Evolutionary conservation across 1,284 basidiomycete genomes (phyloP).

Genomic region (Ustilago loliicola): DNA sequence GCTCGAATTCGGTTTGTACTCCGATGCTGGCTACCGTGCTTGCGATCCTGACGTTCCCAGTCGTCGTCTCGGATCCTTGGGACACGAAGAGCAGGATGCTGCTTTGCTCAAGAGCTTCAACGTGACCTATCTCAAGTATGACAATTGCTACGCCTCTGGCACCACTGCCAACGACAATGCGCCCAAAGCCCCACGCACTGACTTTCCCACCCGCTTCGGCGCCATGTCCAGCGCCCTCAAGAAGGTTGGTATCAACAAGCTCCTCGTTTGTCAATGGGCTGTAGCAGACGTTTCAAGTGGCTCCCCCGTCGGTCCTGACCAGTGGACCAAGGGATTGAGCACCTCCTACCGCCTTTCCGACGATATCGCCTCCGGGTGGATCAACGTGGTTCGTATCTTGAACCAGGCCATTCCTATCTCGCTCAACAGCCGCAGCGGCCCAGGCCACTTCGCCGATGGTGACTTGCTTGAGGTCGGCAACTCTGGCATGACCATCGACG

Average conservation of each 20-base stretch:
- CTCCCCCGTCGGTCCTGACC: constrained; percentile 34
- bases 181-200: constrained; percentile 36
- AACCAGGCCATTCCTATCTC: constrained; percentile 44
- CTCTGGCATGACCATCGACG: constrained; percentile 51
- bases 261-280: constrained; percentile 75
- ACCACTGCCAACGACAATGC: constrained; percentile 33
- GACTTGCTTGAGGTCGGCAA: constrained; percentile 59
- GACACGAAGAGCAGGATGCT: constrained; percentile 74
- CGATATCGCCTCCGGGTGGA: constrained; percentile 30
- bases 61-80: constrained; percentile 73
- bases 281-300: constrained; percentile 22
- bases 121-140: constrained; percentile 72
- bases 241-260: constrained; percentile 73
- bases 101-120: constrained; percentile 73
- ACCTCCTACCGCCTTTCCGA: constrained; percentile 73
- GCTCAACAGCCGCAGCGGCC: constrained; percentile 51
- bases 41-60: constrained; percentile 55
- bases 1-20: constrained; percentile 74
- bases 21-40: constrained; percentile 72
- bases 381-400: constrained; percentile 34
- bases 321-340: constrained; percentile 70
- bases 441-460: constrained; percentile 62
- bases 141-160: constrained; percentile 72
- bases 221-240: constrained; percentile 75
- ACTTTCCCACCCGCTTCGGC: constrained; percentile 69